These are phyloP conservation scores for Ophiostoma novo-ulmi DNA, from an alignment of 2,329 filamentous ascomycete genomes.

Conservation along the genomic window DNA sequence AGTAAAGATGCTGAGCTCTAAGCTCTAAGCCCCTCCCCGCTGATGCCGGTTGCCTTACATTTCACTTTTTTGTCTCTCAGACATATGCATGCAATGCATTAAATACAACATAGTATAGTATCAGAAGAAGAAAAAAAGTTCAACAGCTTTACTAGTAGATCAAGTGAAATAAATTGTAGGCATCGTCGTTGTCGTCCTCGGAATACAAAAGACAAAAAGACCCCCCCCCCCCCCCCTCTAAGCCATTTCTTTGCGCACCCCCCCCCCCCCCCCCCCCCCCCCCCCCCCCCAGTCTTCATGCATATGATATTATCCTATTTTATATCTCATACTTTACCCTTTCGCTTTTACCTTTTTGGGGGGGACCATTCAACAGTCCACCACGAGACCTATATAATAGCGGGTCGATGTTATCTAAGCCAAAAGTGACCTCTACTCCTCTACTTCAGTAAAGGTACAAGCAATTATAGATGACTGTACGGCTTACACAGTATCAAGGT, in stretches of 20 bases:
- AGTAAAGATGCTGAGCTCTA: background rate
- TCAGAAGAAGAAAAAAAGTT: background rate
- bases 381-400: too few relatives aligned
- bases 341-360: background rate
- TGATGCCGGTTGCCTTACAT: background rate
- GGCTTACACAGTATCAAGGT: too few relatives aligned
- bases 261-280: background rate
- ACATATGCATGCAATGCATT: conserved; percentile 6
- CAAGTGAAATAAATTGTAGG: background rate
- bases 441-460: too few relatives aligned
- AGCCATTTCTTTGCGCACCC: background rate
- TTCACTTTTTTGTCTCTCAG: background rate
- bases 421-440: too few relatives aligned
- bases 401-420: too few relatives aligned
- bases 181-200: background rate
- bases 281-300: background rate
- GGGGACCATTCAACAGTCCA: too few relatives aligned
- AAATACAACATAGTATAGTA: background rate
- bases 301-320: conserved; percentile 19
- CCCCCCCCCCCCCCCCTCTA: background rate
- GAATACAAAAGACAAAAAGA: background rate
- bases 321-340: conserved; percentile 18
- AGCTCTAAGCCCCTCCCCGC: background rate
- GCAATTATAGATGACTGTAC: too few relatives aligned
- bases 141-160: conserved; percentile 1